Base-by-base conservation (phyloP, 129 eudicot genomes). In the Arctium minus region DNA sequence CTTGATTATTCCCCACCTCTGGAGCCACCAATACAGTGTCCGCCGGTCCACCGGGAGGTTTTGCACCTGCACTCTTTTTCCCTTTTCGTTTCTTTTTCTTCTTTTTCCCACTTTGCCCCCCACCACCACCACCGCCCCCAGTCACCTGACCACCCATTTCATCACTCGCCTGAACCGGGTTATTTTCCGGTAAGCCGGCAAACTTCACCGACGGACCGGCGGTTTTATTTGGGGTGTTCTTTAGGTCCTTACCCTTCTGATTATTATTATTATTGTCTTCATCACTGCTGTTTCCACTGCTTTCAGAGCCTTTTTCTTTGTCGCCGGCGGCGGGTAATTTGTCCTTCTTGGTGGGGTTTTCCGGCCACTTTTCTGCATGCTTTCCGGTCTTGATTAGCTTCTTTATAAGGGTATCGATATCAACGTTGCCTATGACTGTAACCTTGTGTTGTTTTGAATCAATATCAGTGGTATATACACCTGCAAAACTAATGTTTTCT, bases 361-460 rank as follows among this genome's bases (percentile, higher is more conserved):
- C 97, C 31, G 90, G 92, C 92, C 94, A 92, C 75, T 88, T 77
- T 86, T 92, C 97, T 11, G 98, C 98, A 70, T 91, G 96, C 17
- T 92, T 94, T 4, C 98, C 97, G 0, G 88, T 81, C 89, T 85
- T 92, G 7, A 82, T 68, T n/a, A 94, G 86, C 83, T 92, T 94
- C 92, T 89, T 94, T 39, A 94, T 69, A 35, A 94, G 87, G 22
- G 87, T 87, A 6, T 94, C 94, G n/a, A 92, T 85, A 33, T 88
- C 93, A 56, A 94, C 85, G 85, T 90, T 92, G 8, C 98, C 97
- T 12, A 90, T 77, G 8, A 94, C 98, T 3, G 87, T 88, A 12
- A 91, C 98, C 79, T 91, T 89, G 3, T 92, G 96, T 75, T 89
- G 96, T 86, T 92, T 88, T 13, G 92, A 73, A 79, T 94, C 98